Percentiles rank a stretch among this genome's conserved stretches.
Evolutionary conservation across 2,329 filamentous ascomycete species (phyloP).

Genomic region (Alternaria gansuensis): DNA sequence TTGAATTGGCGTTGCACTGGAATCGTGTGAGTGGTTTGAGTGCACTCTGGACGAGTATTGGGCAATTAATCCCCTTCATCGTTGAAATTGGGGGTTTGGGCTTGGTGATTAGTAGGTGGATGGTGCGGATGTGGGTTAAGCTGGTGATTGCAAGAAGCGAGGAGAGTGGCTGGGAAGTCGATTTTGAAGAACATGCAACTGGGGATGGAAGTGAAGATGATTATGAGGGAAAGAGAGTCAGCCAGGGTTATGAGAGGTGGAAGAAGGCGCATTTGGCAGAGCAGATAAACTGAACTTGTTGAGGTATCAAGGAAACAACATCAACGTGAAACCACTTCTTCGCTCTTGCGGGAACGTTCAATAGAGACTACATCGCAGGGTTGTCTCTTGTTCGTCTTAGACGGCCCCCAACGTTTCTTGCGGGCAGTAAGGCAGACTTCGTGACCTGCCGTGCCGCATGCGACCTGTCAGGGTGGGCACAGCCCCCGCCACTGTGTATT

Average conservation of each 20-base stretch:
- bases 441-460: neutral
- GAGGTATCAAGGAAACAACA: neutral
- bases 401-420: neutral
- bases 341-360: too few species aligned
- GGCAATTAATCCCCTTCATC: constrained; percentile 30
- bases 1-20: constrained; percentile 10
- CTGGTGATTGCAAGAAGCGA: neutral
- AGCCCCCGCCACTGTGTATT: neutral
- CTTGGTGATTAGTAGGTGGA: constrained; percentile 16
- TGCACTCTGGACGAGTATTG: constrained; percentile 20
- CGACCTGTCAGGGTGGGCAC: neutral
- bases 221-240: neutral
- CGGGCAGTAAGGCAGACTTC: neutral
- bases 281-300: neutral
- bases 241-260: neutral
- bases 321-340: neutral
- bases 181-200: neutral
- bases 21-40: constrained; percentile 20
- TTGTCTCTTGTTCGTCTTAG: neutral
- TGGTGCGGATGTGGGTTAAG: constrained; percentile 6
- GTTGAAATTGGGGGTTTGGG: constrained; percentile 22
- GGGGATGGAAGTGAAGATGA: neutral
- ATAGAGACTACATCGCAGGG: neutral
- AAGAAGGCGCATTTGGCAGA: neutral
- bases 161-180: neutral